These are phyloP conservation scores for Tolypocladium amazonense DNA, from an alignment of 2,329 filamentous ascomycete genomes.

Conservation along the genomic window DNA sequence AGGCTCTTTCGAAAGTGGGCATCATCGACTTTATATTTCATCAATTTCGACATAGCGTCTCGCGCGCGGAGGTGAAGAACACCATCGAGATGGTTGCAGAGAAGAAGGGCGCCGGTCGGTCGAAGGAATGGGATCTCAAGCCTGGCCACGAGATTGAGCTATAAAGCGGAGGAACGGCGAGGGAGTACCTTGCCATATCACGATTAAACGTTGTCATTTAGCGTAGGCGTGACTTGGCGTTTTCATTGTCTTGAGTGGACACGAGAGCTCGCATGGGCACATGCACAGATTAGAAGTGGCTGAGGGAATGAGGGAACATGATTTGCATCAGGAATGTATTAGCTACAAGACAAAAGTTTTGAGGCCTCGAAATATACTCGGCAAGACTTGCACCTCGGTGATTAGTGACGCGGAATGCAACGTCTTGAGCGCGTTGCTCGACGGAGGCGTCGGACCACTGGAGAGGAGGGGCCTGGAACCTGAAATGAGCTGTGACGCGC, in stretches of 20 bases:
- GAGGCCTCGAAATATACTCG: neutral
- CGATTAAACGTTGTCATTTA: neutral
- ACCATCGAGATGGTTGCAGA: constrained; percentile 29
- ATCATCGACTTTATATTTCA: constrained; percentile 29
- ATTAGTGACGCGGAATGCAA: neutral
- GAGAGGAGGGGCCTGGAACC: neutral
- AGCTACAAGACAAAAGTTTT: neutral
- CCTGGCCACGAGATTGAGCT: constrained; percentile 24
- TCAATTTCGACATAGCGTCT: constrained; percentile 24
- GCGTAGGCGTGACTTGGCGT: neutral
- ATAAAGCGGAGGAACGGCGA: constrained; percentile 5
- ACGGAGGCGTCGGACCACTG: neutral
- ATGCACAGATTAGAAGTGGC: neutral
- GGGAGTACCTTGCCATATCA: neutral
- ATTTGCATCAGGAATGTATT: neutral
- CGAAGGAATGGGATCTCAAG: constrained; percentile 28
- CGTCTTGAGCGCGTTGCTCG: neutral
- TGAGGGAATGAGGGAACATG: no score
- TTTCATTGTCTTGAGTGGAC: neutral
- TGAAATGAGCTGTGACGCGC: neutral
- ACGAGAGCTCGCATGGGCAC: neutral
- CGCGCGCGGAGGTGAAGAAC: constrained; percentile 29
- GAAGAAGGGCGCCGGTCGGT: constrained; percentile 24
- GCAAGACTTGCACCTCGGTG: neutral
- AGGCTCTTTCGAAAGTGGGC: constrained; percentile 27